Conservation (phyloP, 176 grass and related monocot species). For the Saccharum officinarum region DNA sequence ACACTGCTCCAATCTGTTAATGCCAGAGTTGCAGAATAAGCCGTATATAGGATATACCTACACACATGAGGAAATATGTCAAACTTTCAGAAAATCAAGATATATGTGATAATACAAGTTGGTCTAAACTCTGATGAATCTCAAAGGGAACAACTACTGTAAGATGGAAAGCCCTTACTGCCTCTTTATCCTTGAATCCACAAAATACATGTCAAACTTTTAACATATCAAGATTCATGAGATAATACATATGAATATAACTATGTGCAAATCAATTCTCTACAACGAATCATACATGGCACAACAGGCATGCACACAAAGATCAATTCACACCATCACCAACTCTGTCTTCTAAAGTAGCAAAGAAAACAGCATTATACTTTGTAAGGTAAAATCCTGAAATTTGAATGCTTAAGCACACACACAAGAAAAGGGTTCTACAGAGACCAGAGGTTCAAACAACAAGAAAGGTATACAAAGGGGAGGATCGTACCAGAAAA, state of each 20-base stretch:
- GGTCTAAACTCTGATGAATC: background rate
- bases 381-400: background rate
- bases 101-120: background rate
- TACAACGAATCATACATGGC: background rate
- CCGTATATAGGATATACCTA: conserved; percentile 94
- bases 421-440: background rate
- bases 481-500: conserved; percentile 74
- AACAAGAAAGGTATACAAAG: background rate
- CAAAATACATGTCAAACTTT: background rate
- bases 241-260: background rate
- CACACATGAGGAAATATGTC: conserved; percentile 19
- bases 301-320: background rate
- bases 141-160: background rate
- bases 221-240: background rate
- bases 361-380: background rate
- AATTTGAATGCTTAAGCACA: conserved; percentile 25
- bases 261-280: background rate
- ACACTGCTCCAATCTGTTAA: conserved; percentile 99
- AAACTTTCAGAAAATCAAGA: background rate
- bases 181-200: background rate
- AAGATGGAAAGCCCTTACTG: background rate
- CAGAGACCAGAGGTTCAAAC: conserved; percentile 13
- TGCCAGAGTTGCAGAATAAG: conserved; percentile 94
- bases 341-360: background rate
- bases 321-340: background rate